Percentiles rank a stretch among this genome's conserved stretches.
phyloP scores from a whole-genome alignment of 306 rosid genomes.

The Medicago ruthenica region DNA sequence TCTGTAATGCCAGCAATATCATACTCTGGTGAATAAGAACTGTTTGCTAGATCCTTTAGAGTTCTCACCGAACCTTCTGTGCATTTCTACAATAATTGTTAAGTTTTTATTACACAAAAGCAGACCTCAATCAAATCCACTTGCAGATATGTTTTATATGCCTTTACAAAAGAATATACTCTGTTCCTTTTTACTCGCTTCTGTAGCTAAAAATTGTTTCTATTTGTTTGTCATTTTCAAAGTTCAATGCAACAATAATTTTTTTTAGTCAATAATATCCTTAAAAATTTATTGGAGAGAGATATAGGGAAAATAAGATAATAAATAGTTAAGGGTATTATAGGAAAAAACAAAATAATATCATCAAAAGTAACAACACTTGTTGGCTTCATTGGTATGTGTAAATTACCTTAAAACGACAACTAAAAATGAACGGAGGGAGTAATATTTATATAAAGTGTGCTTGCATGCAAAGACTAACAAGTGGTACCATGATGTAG shows the following conservation, averaged over 20 bases:
- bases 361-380: neutral
- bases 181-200: neutral
- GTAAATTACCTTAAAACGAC: neutral
- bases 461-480: slow-evolving; percentile 30
- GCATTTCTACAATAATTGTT: slow-evolving; percentile 71
- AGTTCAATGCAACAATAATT: neutral
- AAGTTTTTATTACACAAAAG: slow-evolving; percentile 38
- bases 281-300: neutral
- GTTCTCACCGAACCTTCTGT: slow-evolving; percentile 88
- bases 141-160: slow-evolving; percentile 28
- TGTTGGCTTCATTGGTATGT: neutral
- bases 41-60: slow-evolving; percentile 86
- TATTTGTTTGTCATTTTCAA: neutral
- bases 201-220: neutral
- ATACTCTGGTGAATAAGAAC: slow-evolving; percentile 94
- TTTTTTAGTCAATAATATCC: neutral
- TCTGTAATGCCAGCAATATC: slow-evolving; percentile 96
- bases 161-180: slow-evolving; percentile 12
- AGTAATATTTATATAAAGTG: slow-evolving; percentile 28
- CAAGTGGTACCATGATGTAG: neutral
- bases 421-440: neutral
- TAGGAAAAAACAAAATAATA: too few relatives aligned
- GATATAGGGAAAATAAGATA: neutral
- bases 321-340: neutral
- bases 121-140: slow-evolving; percentile 25